Evolutionary conservation across 441 rosid genomes (phyloP).

Genomic region (Eruca vesicaria): DNA sequence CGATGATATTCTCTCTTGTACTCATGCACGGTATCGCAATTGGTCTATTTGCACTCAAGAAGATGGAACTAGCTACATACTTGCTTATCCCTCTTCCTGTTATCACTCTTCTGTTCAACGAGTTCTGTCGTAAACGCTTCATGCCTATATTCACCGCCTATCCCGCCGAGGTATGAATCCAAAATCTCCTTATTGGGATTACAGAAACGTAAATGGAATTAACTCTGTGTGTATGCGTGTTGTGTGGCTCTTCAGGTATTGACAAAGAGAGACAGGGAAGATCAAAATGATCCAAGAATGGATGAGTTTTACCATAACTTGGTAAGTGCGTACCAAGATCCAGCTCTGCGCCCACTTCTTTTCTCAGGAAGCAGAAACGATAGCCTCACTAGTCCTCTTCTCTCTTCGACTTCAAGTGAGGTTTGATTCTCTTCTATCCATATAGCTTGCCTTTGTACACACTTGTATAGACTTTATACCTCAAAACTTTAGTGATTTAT

Average conservation of each 20-base stretch:
- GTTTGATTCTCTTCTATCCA: conserved; percentile 26
- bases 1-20: conserved; percentile 84
- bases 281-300: conserved; percentile 54
- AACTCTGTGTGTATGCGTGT: neutral
- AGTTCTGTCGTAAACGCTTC: conserved; percentile 95
- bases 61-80: conserved; percentile 71
- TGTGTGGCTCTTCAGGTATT: conserved; percentile 48
- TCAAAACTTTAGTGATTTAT: conserved; percentile 10
- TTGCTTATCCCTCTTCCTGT: conserved; percentile 74
- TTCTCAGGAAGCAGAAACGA: conserved; percentile 48
- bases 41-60: conserved; percentile 79
- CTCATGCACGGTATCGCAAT: conserved; percentile 93
- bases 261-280: conserved; percentile 76
- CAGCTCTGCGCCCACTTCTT: conserved; percentile 65
- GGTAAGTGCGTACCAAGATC: conserved; percentile 76
- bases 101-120: conserved; percentile 87
- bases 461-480: conserved; percentile 11
- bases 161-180: conserved; percentile 73
- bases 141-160: conserved; percentile 72
- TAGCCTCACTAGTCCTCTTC: conserved; percentile 63
- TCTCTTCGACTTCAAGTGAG: conserved; percentile 53
- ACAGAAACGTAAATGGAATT: neutral
- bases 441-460: conserved; percentile 7
- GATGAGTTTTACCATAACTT: conserved; percentile 52
- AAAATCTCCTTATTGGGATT: neutral